These are phyloP conservation scores for Paulownia fortunei DNA, from an alignment of 257 asterid genomes.

Conservation along the genomic window DNA sequence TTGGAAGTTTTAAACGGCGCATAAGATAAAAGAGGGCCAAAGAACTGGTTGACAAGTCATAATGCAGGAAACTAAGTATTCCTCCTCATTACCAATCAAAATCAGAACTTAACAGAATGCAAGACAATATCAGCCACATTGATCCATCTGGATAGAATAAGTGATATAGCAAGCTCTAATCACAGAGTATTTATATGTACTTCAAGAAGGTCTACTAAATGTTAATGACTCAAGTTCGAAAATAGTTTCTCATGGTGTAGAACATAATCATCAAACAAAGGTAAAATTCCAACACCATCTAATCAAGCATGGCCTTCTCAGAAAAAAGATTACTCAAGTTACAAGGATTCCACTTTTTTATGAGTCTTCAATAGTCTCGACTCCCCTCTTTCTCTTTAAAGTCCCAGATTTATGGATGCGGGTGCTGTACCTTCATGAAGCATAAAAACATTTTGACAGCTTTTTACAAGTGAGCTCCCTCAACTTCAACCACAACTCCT, in stretches of 20 bases:
- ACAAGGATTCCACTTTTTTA: not conserved
- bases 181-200: not conserved
- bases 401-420: not conserved
- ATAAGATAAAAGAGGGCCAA: not conserved
- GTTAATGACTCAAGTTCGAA: not conserved
- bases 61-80: not conserved
- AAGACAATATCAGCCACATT: not conserved
- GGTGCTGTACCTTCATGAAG: not conserved
- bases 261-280: conserved; percentile 17
- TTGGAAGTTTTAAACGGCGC: not conserved
- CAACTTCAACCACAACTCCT: not conserved
- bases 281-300: conserved; percentile 15
- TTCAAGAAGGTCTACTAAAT: not conserved
- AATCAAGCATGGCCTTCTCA: conserved; percentile 5
- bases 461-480: not conserved
- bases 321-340: not conserved
- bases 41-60: conserved; percentile 8
- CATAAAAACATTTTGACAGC: not conserved
- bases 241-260: not conserved
- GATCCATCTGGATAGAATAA: not conserved
- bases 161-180: not conserved
- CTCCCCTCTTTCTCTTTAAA: not conserved
- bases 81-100: not conserved
- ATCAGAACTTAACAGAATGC: conserved; percentile 2
- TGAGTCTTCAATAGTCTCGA: not conserved